Percentiles rank a stretch among this genome's conserved stretches.
These are phyloP conservation scores for Tuber calosporum DNA, from an alignment of 495 filamentous ascomycete genomes.

Conservation along the genomic window DNA sequence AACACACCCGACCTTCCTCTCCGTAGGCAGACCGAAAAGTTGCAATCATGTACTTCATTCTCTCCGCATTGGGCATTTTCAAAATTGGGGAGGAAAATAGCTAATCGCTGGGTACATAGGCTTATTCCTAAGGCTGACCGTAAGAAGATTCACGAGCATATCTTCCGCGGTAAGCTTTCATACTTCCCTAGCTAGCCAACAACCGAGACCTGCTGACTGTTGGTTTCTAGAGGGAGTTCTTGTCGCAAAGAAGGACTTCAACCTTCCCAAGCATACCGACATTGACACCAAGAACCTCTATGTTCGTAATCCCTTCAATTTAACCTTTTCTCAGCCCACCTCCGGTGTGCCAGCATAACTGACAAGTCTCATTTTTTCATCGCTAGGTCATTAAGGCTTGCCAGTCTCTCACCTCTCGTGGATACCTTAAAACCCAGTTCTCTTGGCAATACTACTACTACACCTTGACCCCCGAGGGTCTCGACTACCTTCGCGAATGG, in stretches of 20 bases:
- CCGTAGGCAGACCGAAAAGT: slow-evolving; percentile 30
- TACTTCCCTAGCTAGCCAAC: slow-evolving; percentile 12
- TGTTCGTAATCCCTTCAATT: slow-evolving; percentile 42
- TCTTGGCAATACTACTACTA: slow-evolving; percentile 99
- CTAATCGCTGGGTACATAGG: slow-evolving; percentile 47
- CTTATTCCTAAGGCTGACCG: slow-evolving; percentile 99
- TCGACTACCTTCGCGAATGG: slow-evolving; percentile 99
- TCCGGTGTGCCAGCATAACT: slow-evolving; percentile 10
- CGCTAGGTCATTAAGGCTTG: slow-evolving; percentile 83
- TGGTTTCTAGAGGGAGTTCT: slow-evolving; percentile 75
- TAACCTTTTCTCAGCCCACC: slow-evolving; percentile 8
- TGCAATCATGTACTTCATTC: slow-evolving; percentile 34
- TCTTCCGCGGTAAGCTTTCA: slow-evolving; percentile 76
- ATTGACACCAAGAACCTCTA: slow-evolving; percentile 99
- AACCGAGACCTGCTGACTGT: slow-evolving; percentile 12
- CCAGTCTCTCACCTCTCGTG: slow-evolving; percentile 95
- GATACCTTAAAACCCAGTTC: slow-evolving; percentile 99
- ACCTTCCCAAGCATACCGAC: slow-evolving; percentile 83
- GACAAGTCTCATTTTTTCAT: neutral
- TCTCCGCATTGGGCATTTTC: slow-evolving; percentile 1
- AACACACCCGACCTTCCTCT: slow-evolving; percentile 27
- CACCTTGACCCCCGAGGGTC: slow-evolving; percentile 97
- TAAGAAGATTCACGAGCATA: slow-evolving; percentile 99
- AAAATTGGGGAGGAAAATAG: slow-evolving; percentile 4
- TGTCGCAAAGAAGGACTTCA: slow-evolving; percentile 98